These are phyloP conservation scores for Tagetes erecta DNA, from an alignment of 129 eudicot genomes.

Conservation along the genomic window DNA sequence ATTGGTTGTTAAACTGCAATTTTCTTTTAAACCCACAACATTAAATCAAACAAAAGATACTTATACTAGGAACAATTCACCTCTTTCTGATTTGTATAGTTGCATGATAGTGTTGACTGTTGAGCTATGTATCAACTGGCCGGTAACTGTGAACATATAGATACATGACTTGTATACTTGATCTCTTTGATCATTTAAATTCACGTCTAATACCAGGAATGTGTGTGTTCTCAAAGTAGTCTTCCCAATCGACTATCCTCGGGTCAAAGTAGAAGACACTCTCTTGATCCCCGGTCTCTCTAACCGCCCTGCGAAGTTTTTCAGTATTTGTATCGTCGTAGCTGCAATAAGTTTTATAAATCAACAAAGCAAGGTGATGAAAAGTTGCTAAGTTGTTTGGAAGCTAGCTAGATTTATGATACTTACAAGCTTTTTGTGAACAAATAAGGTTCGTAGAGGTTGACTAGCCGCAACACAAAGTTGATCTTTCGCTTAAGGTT, in stretches of 20 bases:
- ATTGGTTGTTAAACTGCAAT: too few relatives aligned
- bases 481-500: conserved; percentile 59
- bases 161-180: background rate
- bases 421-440: conserved; percentile 85
- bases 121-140: background rate
- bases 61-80: too few relatives aligned
- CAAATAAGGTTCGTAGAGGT: conserved; percentile 81
- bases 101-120: background rate
- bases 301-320: conserved; percentile 57
- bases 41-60: too few relatives aligned
- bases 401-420: background rate
- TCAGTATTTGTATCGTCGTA: conserved; percentile 82
- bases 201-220: conserved; percentile 73
- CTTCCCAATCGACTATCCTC: conserved; percentile 67
- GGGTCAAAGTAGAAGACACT: conserved; percentile 74
- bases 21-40: too few relatives aligned
- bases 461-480: conserved; percentile 56
- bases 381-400: background rate
- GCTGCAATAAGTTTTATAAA: conserved; percentile 32
- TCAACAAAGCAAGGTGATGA: background rate
- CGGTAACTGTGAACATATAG: background rate
- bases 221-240: conserved; percentile 65
- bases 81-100: too few relatives aligned
- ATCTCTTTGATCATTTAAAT: conserved; percentile 45
- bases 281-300: conserved; percentile 45